Evolutionary conservation across 305 asterid genomes (phyloP).

Genomic region (Rubia occidens): DNA sequence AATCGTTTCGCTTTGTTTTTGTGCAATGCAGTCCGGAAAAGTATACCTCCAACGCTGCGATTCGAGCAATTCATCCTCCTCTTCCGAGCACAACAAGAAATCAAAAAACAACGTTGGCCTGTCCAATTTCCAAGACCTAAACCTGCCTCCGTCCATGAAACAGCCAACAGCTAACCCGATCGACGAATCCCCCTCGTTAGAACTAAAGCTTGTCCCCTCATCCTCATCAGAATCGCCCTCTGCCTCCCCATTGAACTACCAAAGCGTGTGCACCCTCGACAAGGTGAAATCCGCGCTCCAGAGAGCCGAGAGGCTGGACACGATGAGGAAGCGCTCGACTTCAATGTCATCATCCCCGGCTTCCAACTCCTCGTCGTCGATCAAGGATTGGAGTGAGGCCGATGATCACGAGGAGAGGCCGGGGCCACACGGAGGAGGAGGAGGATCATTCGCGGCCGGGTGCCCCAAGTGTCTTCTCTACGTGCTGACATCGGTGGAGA

Average conservation of each 20-base stretch:
- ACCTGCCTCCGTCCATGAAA: conserved; percentile 50
- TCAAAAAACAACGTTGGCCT: conserved; percentile 16
- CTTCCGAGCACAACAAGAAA: conserved; percentile 37
- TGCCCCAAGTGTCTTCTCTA: conserved; percentile 76
- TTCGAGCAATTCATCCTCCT: conserved; percentile 37
- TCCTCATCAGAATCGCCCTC: conserved; percentile 21
- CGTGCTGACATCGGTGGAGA: conserved; percentile 45
- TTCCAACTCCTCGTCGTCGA: conserved; percentile 59
- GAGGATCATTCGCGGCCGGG: conserved; percentile 51
- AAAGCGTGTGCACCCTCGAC: conserved; percentile 84
- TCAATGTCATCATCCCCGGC: conserved; percentile 59
- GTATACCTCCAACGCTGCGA: conserved; percentile 66
- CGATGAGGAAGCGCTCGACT: conserved; percentile 43
- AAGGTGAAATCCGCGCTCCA: conserved; percentile 81
- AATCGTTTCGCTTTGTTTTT: not conserved
- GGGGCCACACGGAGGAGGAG: conserved; percentile 7
- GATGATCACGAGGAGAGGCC: conserved; percentile 43
- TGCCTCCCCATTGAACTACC: conserved; percentile 29
- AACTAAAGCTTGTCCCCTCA: conserved; percentile 45
- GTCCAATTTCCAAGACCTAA: conserved; percentile 58
- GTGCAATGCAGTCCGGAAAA: conserved; percentile 50
- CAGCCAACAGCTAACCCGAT: conserved; percentile 29
- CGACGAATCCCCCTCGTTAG: conserved; percentile 44
- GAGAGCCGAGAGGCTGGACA: conserved; percentile 56
- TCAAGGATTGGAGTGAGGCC: conserved; percentile 30